These are phyloP conservation scores for Dendrobium officinale DNA, from an alignment of 106 monocot species.

Conservation along the genomic window DNA sequence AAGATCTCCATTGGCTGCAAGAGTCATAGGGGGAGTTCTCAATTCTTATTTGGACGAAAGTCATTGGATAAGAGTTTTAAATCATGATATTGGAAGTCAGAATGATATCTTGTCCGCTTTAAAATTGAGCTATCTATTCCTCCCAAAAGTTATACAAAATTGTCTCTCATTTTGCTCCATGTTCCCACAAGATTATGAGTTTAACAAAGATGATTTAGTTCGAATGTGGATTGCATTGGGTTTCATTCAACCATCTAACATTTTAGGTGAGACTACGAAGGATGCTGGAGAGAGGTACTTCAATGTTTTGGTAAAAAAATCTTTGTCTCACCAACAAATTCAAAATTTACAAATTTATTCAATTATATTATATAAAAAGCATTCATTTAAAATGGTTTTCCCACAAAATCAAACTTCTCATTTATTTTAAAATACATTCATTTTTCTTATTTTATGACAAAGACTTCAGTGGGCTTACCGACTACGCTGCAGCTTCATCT, in stretches of 20 bases:
- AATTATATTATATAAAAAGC: no score
- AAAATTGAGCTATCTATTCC: conserved; percentile 24
- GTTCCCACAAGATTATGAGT: conserved; percentile 16
- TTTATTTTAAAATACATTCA: no score
- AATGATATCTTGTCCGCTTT: conserved; percentile 14
- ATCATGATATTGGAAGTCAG: background rate
- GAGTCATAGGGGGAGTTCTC: background rate
- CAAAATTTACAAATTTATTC: no score
- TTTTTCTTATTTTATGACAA: no score
- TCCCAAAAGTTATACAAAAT: conserved; percentile 13
- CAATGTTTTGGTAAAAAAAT: conserved; percentile 11
- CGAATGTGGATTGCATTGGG: conserved; percentile 23
- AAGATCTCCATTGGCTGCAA: background rate
- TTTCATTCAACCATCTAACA: conserved; percentile 8
- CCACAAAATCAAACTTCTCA: no score
- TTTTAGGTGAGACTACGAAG: conserved; percentile 3
- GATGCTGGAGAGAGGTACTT: conserved; percentile 21
- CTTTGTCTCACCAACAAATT: no score
- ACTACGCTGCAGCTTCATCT: no score
- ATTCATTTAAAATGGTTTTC: no score
- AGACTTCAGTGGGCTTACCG: no score
- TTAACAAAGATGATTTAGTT: conserved; percentile 11
- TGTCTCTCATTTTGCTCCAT: conserved; percentile 31
- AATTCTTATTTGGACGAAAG: background rate
- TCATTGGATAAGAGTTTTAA: background rate